Conservation (phyloP, 2,329 filamentous ascomycete species). For the Phoma sp. region DNA sequence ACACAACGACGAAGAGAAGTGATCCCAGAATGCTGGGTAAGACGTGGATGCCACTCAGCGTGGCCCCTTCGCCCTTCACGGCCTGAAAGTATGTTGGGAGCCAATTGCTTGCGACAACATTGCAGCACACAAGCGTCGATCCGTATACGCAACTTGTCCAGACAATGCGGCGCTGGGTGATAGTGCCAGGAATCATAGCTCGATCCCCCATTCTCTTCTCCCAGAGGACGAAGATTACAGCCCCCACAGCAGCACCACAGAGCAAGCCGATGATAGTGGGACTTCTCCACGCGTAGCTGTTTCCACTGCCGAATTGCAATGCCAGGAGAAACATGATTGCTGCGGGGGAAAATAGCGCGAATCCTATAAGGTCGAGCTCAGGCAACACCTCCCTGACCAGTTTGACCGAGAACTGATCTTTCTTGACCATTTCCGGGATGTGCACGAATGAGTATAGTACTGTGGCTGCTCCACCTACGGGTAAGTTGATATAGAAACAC, state of each 20-base stretch:
- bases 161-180: conserved; percentile 42
- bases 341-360: conserved; percentile 43
- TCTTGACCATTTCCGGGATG: conserved; percentile 26
- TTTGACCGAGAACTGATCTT: conserved; percentile 15
- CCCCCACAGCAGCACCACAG: conserved; percentile 35
- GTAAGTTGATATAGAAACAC: conserved; percentile 53
- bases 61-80: conserved; percentile 43
- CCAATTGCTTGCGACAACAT: conserved; percentile 20
- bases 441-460: conserved; percentile 40
- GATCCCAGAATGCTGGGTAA: conserved; percentile 45
- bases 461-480: conserved; percentile 44
- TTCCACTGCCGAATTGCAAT: conserved; percentile 47
- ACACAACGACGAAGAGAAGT: conserved; percentile 25
- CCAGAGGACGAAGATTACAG: conserved; percentile 45
- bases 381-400: conserved; percentile 35
- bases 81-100: conserved; percentile 52
- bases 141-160: conserved; percentile 32
- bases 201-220: conserved; percentile 43
- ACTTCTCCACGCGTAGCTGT: conserved; percentile 44
- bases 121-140: conserved; percentile 16
- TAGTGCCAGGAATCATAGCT: conserved; percentile 48
- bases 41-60: conserved; percentile 49
- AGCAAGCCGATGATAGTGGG: conserved; percentile 44
- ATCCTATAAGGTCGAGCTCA: conserved; percentile 48
- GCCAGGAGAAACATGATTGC: conserved; percentile 47